Evolutionary conservation across 176 grass and related monocot genomes (phyloP), one percentile per base, ranked within the genome.

Genomic region (Aegilops longissima): DNA sequence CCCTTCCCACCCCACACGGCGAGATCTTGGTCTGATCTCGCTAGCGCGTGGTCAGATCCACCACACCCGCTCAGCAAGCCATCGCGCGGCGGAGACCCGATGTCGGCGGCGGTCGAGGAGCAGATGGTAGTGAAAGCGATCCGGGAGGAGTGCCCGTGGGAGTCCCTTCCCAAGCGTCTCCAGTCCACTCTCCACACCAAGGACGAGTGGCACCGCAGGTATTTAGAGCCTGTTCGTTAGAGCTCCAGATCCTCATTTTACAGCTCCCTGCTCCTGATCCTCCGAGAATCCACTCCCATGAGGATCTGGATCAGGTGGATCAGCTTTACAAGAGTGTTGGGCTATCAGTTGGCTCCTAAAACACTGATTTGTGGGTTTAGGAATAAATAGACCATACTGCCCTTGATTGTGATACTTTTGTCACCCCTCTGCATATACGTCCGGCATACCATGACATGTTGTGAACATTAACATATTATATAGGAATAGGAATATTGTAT

Each of bases 151-250:
- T 94, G 92, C 69, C 61, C 80, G 8, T 99, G 93, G 92, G 97
- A 99, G 39, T 93, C 85, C 31, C 90, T 99, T 31, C 92, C 97
- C n/a, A 99, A 93, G 90, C 87, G 97, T 75, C 88, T 99, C 44
- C 94, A 96, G 80, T 65, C 86, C 23, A 85, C 84, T 12, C 87
- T 99, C 23, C 78, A 82, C 52, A 93, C 87, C 45, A 96, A 94
- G 85, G 97, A 99, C 10, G 94, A 99, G 84, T 99, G 97, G 97
- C 94, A 99, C 77, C 89, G 87, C 78, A 92, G 95, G 95, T 95
- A 81, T 59, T 24, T 23, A 51, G 9, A 21, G 25, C 36, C 4
- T 67, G 65, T 33, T 67, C 30, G 65, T 52, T 33, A 33, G 29
- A 33, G 14, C 65, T 34, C 29, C 65, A 67, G 14, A 67, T 33